A percentile compares a stretch with the other conserved stretches of the same genome.
These are phyloP conservation scores for Aspergillus affinis DNA, from an alignment of 495 filamentous ascomycete genomes.

Conservation along the genomic window DNA sequence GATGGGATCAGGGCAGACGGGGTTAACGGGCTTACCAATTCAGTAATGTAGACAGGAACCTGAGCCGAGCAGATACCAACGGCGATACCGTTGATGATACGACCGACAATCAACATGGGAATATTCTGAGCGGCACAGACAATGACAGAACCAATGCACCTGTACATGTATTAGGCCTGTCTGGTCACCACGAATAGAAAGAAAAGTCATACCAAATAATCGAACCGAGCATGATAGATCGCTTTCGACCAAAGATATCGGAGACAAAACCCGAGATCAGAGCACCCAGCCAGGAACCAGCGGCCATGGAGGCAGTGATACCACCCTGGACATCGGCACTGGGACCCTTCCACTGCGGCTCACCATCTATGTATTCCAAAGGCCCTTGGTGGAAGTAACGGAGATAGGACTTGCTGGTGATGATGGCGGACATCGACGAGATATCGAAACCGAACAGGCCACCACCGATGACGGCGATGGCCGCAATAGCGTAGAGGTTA, in stretches of 20 bases:
- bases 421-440: constrained; percentile 77
- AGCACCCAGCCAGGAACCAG: constrained; percentile 72
- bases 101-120: constrained; percentile 69
- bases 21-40: constrained; percentile 41
- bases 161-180: constrained; percentile 21
- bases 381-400: constrained; percentile 62
- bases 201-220: constrained; percentile 56
- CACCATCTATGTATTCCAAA: constrained; percentile 22
- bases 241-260: constrained; percentile 67
- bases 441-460: constrained; percentile 83
- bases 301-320: constrained; percentile 71
- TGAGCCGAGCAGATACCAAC: constrained; percentile 80
- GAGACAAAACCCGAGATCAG: constrained; percentile 65
- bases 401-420: constrained; percentile 55
- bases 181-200: not conserved
- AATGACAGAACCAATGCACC: constrained; percentile 65
- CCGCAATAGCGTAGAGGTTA: constrained; percentile 73
- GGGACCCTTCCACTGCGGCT: constrained; percentile 44
- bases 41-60: constrained; percentile 77
- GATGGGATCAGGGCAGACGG: not conserved
- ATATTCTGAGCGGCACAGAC: constrained; percentile 72
- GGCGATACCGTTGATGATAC: constrained; percentile 72
- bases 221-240: constrained; percentile 61
- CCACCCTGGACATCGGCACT: constrained; percentile 52
- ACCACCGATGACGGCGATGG: constrained; percentile 75